phyloP scores from a whole-genome alignment of 139 green algal genomes.

The Chlamydomonas asymmetrica region DNA sequence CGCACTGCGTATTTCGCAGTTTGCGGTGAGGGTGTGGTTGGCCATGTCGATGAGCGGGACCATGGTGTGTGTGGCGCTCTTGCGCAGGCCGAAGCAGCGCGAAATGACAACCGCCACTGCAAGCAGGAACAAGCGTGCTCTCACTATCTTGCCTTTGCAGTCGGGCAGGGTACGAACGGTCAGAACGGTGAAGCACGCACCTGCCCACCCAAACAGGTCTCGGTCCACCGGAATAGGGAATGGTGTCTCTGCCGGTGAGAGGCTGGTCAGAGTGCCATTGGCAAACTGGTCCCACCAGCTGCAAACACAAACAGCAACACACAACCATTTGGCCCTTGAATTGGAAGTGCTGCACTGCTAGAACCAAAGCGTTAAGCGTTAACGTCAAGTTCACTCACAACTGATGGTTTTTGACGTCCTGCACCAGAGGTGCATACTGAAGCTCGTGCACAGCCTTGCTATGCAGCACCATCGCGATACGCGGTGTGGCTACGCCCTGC shows the following conservation, averaged over 20 bases:
- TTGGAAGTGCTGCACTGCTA: no score
- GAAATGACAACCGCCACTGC: slow-evolving; percentile 48
- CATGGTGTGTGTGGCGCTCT: slow-evolving; percentile 19
- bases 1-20: slow-evolving; percentile 32
- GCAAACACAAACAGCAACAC: background rate
- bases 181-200: background rate
- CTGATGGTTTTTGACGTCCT: slow-evolving; percentile 40
- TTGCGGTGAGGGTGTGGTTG: slow-evolving; percentile 18
- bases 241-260: background rate
- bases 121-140: slow-evolving; percentile 31
- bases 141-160: background rate
- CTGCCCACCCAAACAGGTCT: no score
- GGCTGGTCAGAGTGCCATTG: background rate
- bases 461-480: slow-evolving; percentile 45
- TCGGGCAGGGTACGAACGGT: background rate
- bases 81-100: slow-evolving; percentile 41
- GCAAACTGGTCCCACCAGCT: background rate
- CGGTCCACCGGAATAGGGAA: background rate
- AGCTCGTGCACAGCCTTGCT: slow-evolving; percentile 28
- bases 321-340: background rate
- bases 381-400: slow-evolving; percentile 20
- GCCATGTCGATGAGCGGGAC: slow-evolving; percentile 50
- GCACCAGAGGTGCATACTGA: slow-evolving; percentile 27
- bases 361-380: no score
- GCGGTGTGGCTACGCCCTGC: slow-evolving; percentile 25